phyloP scores from a whole-genome alignment of 495 filamentous ascomycete genomes.

The Lasiosphaeria hispida region DNA sequence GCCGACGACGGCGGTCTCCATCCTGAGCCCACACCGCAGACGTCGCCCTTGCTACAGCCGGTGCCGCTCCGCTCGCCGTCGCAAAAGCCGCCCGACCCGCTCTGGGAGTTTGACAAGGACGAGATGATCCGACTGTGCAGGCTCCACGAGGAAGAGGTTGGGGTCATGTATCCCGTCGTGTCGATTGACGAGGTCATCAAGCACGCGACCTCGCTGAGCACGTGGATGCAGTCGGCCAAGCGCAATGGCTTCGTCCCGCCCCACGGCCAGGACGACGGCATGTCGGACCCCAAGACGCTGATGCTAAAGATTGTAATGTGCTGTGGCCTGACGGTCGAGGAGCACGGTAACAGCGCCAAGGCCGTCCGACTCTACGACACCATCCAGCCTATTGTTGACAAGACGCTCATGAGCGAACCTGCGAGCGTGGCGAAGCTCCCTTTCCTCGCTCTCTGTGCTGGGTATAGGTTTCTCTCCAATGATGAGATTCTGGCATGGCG shows the following conservation, averaged over 20 bases:
- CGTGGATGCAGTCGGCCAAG: constrained; percentile 59
- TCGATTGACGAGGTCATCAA: constrained; percentile 63
- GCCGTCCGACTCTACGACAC: constrained; percentile 68
- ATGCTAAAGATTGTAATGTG: constrained; percentile 79
- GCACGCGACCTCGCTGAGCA: constrained; percentile 63
- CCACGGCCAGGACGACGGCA: constrained; percentile 50
- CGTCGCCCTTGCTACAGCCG: constrained; percentile 39
- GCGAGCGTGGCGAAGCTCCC: constrained; percentile 67
- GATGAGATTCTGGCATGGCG: constrained; percentile 81
- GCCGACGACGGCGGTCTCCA: constrained; percentile 51
- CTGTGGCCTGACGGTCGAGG: constrained; percentile 68
- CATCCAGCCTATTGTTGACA: constrained; percentile 66
- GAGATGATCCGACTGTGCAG: constrained; percentile 69
- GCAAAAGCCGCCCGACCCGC: constrained; percentile 58
- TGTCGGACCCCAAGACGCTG: constrained; percentile 66
- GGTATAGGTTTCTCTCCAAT: constrained; percentile 79
- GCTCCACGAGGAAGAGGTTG: constrained; percentile 80
- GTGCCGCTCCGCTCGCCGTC: constrained; percentile 29
- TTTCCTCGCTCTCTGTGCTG: constrained; percentile 72
- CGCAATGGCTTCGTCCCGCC: constrained; percentile 25
- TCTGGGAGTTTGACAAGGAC: constrained; percentile 69
- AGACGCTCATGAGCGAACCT: constrained; percentile 62
- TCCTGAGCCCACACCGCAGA: constrained; percentile 53
- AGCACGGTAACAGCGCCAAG: constrained; percentile 69
- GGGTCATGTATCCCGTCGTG: constrained; percentile 81